Evolutionary conservation across 2,329 filamentous ascomycete species (phyloP).

Genomic region (Fusarium sp.): DNA sequence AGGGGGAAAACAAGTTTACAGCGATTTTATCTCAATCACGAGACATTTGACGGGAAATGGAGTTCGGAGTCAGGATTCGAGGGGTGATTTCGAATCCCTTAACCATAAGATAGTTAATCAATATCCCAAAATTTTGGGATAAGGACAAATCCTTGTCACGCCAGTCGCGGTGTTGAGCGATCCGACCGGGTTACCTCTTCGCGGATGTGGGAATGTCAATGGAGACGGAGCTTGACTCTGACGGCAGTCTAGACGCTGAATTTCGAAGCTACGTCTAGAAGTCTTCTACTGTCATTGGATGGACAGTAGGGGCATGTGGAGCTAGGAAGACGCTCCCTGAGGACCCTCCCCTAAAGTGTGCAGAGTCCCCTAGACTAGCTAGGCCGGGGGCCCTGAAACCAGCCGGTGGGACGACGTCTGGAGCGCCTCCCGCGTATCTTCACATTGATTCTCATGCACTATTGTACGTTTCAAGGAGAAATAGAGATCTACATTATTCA

Average conservation of each 20-base stretch:
- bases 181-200: constrained; percentile 29
- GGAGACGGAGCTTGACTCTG: constrained; percentile 1
- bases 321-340: constrained; percentile 11
- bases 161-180: constrained; percentile 36
- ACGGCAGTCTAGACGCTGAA: background rate
- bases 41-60: constrained; percentile 15
- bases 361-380: constrained; percentile 12
- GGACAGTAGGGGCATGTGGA: constrained; percentile 19
- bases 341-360: constrained; percentile 13
- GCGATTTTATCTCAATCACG: constrained; percentile 14
- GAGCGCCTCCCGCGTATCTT: constrained; percentile 27
- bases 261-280: background rate
- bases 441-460: constrained; percentile 7
- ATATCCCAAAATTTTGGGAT: constrained; percentile 38
- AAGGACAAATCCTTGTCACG: constrained; percentile 38
- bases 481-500: constrained; percentile 25
- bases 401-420: constrained; percentile 23
- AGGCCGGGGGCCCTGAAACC: constrained; percentile 37
- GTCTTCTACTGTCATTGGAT: background rate
- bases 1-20: constrained; percentile 8
- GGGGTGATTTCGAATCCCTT: constrained; percentile 10
- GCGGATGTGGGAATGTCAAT: constrained; percentile 28
- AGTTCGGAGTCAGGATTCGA: background rate
- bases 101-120: constrained; percentile 1
- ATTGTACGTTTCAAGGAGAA: constrained; percentile 30